Base-by-base conservation (phyloP, 176 grass and related monocot genomes). In the Rhipidocladum racemiflorum region DNA sequence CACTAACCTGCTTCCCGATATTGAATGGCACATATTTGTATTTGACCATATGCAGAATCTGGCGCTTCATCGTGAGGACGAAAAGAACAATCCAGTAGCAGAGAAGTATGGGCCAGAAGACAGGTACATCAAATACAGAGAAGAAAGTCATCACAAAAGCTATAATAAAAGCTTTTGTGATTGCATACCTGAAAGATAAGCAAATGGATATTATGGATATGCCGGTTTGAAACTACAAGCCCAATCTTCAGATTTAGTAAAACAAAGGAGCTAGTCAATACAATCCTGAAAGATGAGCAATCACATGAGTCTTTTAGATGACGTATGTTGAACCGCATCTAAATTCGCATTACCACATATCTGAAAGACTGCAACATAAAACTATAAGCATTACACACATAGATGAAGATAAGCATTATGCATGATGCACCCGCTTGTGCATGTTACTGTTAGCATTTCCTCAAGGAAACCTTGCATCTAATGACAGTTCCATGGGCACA, bases 81-180 rank as follows among this genome's bases (percentile, higher is more conserved):
- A 97, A 94, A 62, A 97, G 95, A 70, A 97, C 90, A 35, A 97
- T 49, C 95, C 95, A 97, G 64, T 97, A 97, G 86, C 89, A 94
- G 9, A 97, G 88, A 62, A 94, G 90, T 83, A 94, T 97, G 23
- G 92, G 92, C 92, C 95, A 97, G 84, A 97, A 97, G 35, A 94
- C 95, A 57, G 95, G 95, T 15, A 97, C 95, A 65, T 97, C 95
- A 66, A 97, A 97, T n/a, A 97, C 92, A 20, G 89, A 92, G 74
- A 97, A 94, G 88, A 94, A 97, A 20, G 92, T 94, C 95, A 97
- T 97, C 45, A 92, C 68, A 87, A 97, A 92, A 75, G 92, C 95
- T 82, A 97, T 20, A 35, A 89, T 61, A 83, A 97, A 92, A 80
- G 95, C 95, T 87, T 94, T 97, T 81, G 95, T 94, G 79, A 97